Base-by-base conservation (phyloP, 768 basidiomycete species). In the Chalciporus piperatus region DNA sequence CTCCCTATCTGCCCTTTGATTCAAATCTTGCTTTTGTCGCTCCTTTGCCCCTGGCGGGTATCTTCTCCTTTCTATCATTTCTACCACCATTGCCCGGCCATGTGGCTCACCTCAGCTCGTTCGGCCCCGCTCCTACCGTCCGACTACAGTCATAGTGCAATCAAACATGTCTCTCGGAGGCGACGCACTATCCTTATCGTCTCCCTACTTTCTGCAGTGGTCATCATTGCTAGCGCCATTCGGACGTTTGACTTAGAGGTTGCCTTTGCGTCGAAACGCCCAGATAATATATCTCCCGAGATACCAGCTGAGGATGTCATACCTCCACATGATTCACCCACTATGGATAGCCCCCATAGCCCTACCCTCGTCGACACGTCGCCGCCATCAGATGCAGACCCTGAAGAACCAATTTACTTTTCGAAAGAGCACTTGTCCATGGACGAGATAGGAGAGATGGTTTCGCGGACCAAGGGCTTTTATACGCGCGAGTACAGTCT, bases 401-500 rank as follows among this genome's bases (percentile, higher is more conserved):
- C 45, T 30, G 40, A 35, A 19, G 52, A 45, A 45, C 19, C 45
- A 5, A 14, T 47, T 19, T n/a, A n/a, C 37, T 32, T 41, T 42
- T 46, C 17, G 14, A 52, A 55, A 14, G 60, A 65, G 25, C 45
- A 60, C 12, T 54, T 67, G 41, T 64, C 62, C 44, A 44, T 62
- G 25, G 63, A 71, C 33, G 65, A 72, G 28, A 51, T 76, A 5
- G 54, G 59, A 22, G 57, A 52, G n/a, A 63, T 75, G 62, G 68
- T 74, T 2, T 56, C 61, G 12, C 61, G 57, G 43, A 77, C 75
- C 7, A 66, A 68, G 35, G 75, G 75, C 16, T 77, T 68, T 49
- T 76, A 69, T 47, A 59, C 64, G 7, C 67, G 76, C 27, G 74
- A 77, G 32, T 76, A 64, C 58, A 76, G 73, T 57, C 62, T 75